A percentile compares a stretch with the other conserved stretches of the same genome.
These are phyloP conservation scores for Chalaropsis thielavioides DNA, from an alignment of 2,329 filamentous ascomycete species.

Conservation along the genomic window DNA sequence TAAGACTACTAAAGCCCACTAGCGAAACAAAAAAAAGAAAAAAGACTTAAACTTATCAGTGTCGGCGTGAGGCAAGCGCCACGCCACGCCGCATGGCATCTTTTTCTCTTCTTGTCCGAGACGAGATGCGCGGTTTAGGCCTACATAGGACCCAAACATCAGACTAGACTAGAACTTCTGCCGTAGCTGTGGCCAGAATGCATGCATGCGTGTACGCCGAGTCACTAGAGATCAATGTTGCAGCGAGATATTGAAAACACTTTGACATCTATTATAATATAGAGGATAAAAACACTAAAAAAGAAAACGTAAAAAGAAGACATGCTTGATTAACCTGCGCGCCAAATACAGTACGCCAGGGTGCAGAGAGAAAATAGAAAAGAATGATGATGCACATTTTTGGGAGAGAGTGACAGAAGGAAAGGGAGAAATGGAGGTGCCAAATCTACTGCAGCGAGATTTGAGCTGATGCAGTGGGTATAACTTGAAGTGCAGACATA, in stretches of 20 bases:
- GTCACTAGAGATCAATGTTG: not conserved
- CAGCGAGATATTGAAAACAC: not conserved
- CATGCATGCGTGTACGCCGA: no score
- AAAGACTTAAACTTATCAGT: no score
- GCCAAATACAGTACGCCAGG: not conserved
- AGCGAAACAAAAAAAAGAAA: not conserved
- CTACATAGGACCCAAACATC: no score
- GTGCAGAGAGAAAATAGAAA: not conserved
- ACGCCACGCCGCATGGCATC: no score
- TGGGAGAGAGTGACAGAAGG: not conserved
- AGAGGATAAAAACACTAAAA: not conserved
- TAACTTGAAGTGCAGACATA: slow-evolving; percentile 3
- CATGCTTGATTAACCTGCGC: slow-evolving; percentile 7
- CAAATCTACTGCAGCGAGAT: slow-evolving; percentile 1
- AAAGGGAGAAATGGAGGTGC: not conserved
- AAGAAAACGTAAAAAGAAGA: slow-evolving; percentile 1
- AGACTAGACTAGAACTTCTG: no score
- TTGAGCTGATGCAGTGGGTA: slow-evolving; percentile 3
- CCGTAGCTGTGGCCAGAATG: no score
- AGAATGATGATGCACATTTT: slow-evolving; percentile 2
- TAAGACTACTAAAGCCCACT: not conserved
- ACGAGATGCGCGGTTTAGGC: no score
- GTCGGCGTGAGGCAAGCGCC: no score
- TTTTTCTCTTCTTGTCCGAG: no score
- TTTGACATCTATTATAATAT: slow-evolving; percentile 5